Percentiles rank a stretch among this genome's conserved stretches.
Evolutionary conservation across 2,329 filamentous ascomycete genomes (phyloP).

Genomic region (Aspergillus niger): DNA sequence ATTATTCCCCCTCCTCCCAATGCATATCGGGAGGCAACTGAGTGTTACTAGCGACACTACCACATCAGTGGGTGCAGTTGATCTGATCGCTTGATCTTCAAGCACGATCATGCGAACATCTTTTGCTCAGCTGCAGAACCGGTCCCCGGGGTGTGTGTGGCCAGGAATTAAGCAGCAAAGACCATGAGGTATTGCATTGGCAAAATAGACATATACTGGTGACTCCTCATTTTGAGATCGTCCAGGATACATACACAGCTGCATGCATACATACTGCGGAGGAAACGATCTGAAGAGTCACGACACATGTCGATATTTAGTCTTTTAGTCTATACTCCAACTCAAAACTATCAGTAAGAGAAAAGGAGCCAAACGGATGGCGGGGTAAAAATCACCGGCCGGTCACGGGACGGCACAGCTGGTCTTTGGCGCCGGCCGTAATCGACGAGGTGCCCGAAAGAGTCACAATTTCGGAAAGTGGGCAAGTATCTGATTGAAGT

Average conservation of each 20-base stretch:
- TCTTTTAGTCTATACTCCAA: too few relatives aligned
- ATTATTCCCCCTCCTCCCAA: background rate
- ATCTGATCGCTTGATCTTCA: conserved; percentile 3
- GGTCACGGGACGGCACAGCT: conserved; percentile 25
- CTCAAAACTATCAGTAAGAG: background rate
- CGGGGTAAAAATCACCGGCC: conserved; percentile 16
- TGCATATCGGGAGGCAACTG: background rate
- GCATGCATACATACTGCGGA: too few relatives aligned
- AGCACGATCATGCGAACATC: conserved; percentile 6
- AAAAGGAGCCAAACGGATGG: conserved; percentile 10
- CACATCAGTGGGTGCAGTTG: background rate
- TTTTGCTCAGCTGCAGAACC: background rate
- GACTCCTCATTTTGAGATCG: background rate
- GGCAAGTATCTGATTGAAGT: conserved; percentile 22
- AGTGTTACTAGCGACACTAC: background rate
- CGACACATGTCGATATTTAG: too few relatives aligned
- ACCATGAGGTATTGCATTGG: too few relatives aligned
- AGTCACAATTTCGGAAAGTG: conserved; percentile 38
- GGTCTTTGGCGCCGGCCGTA: conserved; percentile 30
- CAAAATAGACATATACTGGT: background rate
- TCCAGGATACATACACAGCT: background rate
- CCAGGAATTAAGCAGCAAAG: background rate
- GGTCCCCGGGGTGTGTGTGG: background rate
- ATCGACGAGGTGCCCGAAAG: conserved; percentile 28
- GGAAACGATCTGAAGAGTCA: too few relatives aligned